Conservation (phyloP, 176 grass and related monocot species). For the Musa troglodytarum region DNA sequence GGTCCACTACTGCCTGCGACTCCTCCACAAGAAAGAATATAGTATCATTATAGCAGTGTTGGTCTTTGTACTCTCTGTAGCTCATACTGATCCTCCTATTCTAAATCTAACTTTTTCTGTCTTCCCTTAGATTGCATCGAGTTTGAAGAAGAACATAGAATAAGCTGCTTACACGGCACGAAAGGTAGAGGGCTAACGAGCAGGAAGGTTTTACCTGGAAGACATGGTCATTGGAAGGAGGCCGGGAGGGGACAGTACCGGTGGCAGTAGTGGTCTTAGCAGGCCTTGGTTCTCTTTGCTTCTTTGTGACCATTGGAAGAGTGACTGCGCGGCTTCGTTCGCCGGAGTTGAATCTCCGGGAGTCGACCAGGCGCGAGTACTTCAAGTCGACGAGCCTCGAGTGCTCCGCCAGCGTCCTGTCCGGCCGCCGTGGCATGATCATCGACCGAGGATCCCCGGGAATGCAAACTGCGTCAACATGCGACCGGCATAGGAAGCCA, state of each 20-base stretch:
- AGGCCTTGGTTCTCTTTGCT: not conserved
- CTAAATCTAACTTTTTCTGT: not conserved
- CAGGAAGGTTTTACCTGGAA: not conserved
- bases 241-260: not conserved
- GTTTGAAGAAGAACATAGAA: not conserved
- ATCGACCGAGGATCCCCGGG: not conserved
- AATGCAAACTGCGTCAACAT: not conserved
- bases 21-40: no score
- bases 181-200: no score
- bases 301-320: slow-evolving; percentile 6
- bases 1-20: no score
- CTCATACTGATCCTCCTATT: not conserved
- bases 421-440: not conserved
- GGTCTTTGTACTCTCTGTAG: no score
- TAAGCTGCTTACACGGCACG: no score
- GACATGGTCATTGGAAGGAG: not conserved
- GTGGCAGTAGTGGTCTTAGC: not conserved
- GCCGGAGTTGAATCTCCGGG: not conserved
- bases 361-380: not conserved
- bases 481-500: slow-evolving; percentile 6
- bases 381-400: slow-evolving; percentile 16
- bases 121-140: not conserved
- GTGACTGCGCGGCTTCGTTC: not conserved
- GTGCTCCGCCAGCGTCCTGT: slow-evolving; percentile 19
- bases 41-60: no score